Percentiles rank a stretch among this genome's conserved stretches.
Evolutionary conservation across 2,329 filamentous ascomycete species (phyloP).

Genomic region (Fusarium pininemorale): DNA sequence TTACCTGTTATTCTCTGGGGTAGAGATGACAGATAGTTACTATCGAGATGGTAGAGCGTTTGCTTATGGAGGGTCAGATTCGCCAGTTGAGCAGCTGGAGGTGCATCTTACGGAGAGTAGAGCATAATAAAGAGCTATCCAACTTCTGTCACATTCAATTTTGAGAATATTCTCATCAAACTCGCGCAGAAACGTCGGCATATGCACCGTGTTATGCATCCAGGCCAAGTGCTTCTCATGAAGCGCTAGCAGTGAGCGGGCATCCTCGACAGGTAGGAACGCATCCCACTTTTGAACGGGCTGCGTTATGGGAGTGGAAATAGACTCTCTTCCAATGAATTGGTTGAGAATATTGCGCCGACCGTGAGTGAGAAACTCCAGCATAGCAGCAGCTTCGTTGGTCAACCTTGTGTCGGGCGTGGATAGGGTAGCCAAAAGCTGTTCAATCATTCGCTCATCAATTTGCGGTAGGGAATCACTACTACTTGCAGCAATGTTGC

Average conservation of each 20-base stretch:
- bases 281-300: not conserved
- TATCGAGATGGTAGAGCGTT: not conserved
- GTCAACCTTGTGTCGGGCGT: not conserved
- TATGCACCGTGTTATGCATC: not conserved
- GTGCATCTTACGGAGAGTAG: not conserved
- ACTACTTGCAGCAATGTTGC: too few species aligned
- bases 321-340: not conserved
- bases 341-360: not conserved
- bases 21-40: fast-evolving
- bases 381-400: not conserved
- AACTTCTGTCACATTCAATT: not conserved
- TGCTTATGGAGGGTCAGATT: not conserved
- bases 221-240: not conserved
- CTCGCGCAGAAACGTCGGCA: not conserved
- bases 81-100: fast-evolving
- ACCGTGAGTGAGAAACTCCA: not conserved
- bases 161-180: not conserved
- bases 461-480: not conserved
- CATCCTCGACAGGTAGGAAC: not conserved
- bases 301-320: fast-evolving
- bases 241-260: not conserved
- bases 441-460: not conserved
- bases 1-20: not conserved
- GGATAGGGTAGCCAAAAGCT: not conserved
- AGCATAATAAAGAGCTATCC: not conserved